Evolutionary conservation across 805 yeast species (phyloP).

Genomic region (Tanozyma kutaoensis): DNA sequence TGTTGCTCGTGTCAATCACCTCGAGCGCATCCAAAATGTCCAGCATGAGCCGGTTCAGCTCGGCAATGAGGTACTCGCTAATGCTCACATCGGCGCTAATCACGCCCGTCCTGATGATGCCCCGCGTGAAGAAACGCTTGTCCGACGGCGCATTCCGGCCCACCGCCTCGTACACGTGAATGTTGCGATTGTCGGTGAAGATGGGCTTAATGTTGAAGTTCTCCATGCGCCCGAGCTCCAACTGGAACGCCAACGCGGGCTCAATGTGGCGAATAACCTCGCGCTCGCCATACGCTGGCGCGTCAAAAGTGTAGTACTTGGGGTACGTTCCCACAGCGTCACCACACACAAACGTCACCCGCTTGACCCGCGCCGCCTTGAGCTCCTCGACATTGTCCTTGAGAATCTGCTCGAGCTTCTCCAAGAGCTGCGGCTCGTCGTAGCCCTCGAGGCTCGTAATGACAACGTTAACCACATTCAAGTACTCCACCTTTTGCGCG

Average conservation of each 20-base stretch:
- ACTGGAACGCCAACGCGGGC: constrained; percentile 96
- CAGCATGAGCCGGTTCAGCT: constrained; percentile 90
- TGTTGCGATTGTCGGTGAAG: constrained; percentile 91
- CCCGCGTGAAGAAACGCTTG: constrained; percentile 93
- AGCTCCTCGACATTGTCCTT: constrained; percentile 62
- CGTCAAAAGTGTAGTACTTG: constrained; percentile 89
- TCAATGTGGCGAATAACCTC: constrained; percentile 93
- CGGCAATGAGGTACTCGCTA: constrained; percentile 88
- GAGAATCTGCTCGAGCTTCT: constrained; percentile 49
- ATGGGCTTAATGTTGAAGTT: constrained; percentile 93
- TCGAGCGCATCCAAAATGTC: constrained; percentile 93
- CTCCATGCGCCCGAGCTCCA: constrained; percentile 86
- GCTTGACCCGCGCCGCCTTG: constrained; percentile 63
- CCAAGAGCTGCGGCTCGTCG: constrained; percentile 55
- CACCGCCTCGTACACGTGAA: constrained; percentile 92
- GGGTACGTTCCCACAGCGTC: constrained; percentile 80
- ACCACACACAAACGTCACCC: constrained; percentile 86
- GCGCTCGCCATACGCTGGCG: constrained; percentile 77
- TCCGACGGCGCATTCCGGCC: constrained; percentile 91
- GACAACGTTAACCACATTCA: constrained; percentile 76
- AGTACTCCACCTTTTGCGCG: constrained; percentile 28
- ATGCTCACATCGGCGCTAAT: constrained; percentile 88
- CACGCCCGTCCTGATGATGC: constrained; percentile 92
- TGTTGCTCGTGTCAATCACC: constrained; percentile 85
- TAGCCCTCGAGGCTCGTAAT: constrained; percentile 66